Evolutionary conservation across 495 filamentous ascomycete species (phyloP).

Genomic region (Hypomontagnella submonticulosa): DNA sequence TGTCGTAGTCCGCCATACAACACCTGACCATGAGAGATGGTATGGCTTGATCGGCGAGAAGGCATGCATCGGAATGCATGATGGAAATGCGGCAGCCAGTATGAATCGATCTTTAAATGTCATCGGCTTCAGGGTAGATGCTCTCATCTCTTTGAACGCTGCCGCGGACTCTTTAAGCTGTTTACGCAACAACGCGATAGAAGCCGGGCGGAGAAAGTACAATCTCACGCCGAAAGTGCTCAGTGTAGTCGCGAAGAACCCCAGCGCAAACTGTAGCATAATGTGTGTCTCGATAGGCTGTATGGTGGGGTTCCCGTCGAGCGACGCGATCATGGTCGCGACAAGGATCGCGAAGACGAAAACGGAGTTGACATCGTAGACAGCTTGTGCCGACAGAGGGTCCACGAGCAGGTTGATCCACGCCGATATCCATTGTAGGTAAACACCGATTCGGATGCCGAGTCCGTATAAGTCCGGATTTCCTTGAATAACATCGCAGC

Average conservation of each 20-base stretch:
- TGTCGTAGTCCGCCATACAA: conserved; percentile 21
- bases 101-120: background rate
- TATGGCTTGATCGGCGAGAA: conserved; percentile 26
- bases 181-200: conserved; percentile 13
- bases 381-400: conserved; percentile 42
- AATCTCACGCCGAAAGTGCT: conserved; percentile 37
- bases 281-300: conserved; percentile 37
- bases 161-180: background rate
- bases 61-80: conserved; percentile 3
- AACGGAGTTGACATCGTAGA: conserved; percentile 44
- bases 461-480: conserved; percentile 54
- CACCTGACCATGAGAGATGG: conserved; percentile 26
- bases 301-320: conserved; percentile 8
- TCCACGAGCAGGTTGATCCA: conserved; percentile 43
- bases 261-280: conserved; percentile 38
- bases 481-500: conserved; percentile 41
- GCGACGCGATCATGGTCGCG: conserved; percentile 32
- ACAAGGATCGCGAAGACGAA: conserved; percentile 44
- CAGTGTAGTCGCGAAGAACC: conserved; percentile 38
- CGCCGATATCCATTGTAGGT: conserved; percentile 50
- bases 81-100: background rate
- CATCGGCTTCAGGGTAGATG: background rate
- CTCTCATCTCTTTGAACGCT: background rate
- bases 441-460: conserved; percentile 53
- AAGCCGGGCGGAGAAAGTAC: conserved; percentile 25